Conservation (phyloP, 768 basidiomycete genomes). For the Mycena rosella region DNA sequence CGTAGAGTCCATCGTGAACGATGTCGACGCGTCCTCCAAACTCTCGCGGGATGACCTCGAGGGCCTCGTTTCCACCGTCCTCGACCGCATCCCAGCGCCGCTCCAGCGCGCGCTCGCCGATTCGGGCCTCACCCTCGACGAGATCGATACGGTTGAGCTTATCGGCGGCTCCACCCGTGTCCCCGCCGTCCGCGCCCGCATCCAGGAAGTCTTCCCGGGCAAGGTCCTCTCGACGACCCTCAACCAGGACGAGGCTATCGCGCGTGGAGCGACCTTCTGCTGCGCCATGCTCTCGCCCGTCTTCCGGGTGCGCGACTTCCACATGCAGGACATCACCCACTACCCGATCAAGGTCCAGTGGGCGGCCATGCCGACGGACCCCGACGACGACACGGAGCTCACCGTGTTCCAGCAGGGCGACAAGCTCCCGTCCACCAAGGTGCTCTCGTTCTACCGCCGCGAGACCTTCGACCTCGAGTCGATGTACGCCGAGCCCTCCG, state of each 20-base stretch:
- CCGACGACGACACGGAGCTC: conserved; percentile 92
- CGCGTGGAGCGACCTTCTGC: conserved; percentile 95
- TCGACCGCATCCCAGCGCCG: conserved; percentile 82
- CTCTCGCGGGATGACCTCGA: conserved; percentile 89
- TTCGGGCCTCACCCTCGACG: conserved; percentile 83
- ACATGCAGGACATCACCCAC: conserved; percentile 84
- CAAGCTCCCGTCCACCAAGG: conserved; percentile 91
- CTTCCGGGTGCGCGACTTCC: conserved; percentile 98
- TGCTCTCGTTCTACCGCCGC: conserved; percentile 94
- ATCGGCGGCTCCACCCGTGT: conserved; percentile 95
- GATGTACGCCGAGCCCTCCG: conserved; percentile 77
- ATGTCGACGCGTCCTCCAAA: conserved; percentile 91
- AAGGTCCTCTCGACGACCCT: conserved; percentile 91
- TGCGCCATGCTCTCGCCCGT: conserved; percentile 98
- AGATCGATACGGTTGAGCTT: conserved; percentile 93
- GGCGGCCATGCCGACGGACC: conserved; percentile 79
- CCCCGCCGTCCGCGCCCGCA: conserved; percentile 90
- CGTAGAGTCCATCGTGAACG: conserved; percentile 97
- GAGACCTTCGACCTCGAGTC: conserved; percentile 92
- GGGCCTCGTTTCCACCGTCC: conserved; percentile 76
- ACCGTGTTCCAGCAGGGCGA: conserved; percentile 92
- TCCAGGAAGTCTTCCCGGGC: conserved; percentile 85
- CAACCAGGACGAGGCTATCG: conserved; percentile 98
- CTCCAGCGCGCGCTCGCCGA: conserved; percentile 84
- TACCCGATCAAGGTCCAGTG: conserved; percentile 95